Evolutionary conservation across 768 basidiomycete species (phyloP), one percentile per base, ranked within the genome.

Genomic region (Strobilomyces dryophilus): DNA sequence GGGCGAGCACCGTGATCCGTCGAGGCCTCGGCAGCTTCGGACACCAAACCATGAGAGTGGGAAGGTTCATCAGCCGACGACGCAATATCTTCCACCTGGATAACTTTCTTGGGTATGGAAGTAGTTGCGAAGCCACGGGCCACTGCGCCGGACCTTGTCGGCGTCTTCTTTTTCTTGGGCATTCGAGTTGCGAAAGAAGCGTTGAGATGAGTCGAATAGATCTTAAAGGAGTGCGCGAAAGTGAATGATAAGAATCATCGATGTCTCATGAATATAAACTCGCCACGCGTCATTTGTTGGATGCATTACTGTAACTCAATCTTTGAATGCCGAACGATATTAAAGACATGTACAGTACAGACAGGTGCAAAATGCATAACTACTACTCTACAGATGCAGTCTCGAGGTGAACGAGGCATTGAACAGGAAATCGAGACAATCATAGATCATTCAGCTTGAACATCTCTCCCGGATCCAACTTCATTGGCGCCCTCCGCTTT

Each of bases 111-210:
- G 29, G 89, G 87, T 26, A 91, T 77, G 11, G 91, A 92, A 18
- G 84, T 87, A 5, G 90, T 90, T 41, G 86, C 83, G 62, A 92
- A 91, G 15, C 88, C 89, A 51, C 92, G 83, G 39, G 70, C 79
- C 39, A 87, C n/a, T n/a, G n/a, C 75, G 20, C 24, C 24, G 24
- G 86, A 81, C 70, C 88, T 90, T 61, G 87, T 66, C 66, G 89
- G 84, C 7, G 83, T 82, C 73, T 89, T 92, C 78, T 85, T 92
- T 76, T 89, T 91, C 76, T 91, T 92, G 54, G 84, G 76, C 88
- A 89, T 89, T 24, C 24, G 24, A 24, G 24, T 24, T 41, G 48
- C 20, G 29, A 40, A 40, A 24, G 31, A 34, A 15, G 29, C 5
- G 45, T 39, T 44, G 34, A 20, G 39, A 45, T 34, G 32, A 14